Evolutionary conservation across 345 rosid species (phyloP), one percentile per base, ranked within the genome.

Genomic region (Iberis pinnata): DNA sequence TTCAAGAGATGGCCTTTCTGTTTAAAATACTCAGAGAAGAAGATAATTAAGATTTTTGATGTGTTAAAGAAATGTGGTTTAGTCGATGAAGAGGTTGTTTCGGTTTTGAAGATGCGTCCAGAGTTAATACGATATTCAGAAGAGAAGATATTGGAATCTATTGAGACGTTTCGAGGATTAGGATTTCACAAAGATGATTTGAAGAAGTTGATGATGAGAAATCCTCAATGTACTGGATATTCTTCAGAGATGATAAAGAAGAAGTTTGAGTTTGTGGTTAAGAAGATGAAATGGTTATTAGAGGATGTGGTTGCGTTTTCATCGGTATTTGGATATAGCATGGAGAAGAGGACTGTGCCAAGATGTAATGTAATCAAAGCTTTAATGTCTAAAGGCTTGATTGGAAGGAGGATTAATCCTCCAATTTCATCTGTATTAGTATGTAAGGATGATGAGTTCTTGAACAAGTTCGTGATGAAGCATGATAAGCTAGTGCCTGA

Each of bases 321-420:
- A 3, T 1, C 4, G 0, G 57, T 63, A 8, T n/a, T 73, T 16
- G 14, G 6, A 9, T 49, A 10, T 8, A 72, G 63, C 39, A 10
- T 72, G 68, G 68, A 72, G 63, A 58, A 47, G 62, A 65, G 70
- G 38, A 65, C 55, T 26, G 32, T 72, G 2, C 77, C 73, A 2
- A 70, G 70, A 47, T 68, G 72, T 50, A 52, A 54, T 1, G 67
- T 75, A 2, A 40, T 56, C 17, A 45, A 26, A 53, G 54, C 61
- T 18, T 51, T 75, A 29, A 3, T 43, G 37, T 26, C n/a, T 14
- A 38, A 35, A 36, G n/a, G 18, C 2, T 29, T 29, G 33, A 7
- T 29, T 29, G 33, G 33, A 29, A 29, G 33, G n/a, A n/a, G n/a
- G n/a, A n/a, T n/a, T n/a, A n/a, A n/a, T n/a, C 56, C 56, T 60